Percentiles rank a stretch among this genome's conserved stretches.
phyloP scores from a whole-genome alignment of 352 stramenopile species.

The Hyaloperonospora arabidopsidis region DNA sequence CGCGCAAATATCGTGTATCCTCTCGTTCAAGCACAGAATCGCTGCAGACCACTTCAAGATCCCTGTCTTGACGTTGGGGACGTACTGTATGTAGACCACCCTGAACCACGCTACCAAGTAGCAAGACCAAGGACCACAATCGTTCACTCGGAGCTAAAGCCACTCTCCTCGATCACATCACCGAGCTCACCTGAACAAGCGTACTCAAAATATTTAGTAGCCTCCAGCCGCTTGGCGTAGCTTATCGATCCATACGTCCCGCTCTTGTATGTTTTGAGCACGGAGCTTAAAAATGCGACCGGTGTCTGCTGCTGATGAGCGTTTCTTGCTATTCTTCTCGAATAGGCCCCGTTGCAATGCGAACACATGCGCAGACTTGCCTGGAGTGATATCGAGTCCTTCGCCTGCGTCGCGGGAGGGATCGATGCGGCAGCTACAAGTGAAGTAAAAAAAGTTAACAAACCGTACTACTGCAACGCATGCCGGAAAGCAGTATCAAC shows the following conservation, averaged over 20 bases:
- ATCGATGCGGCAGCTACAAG: slow-evolving; percentile 32
- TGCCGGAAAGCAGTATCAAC: slow-evolving; percentile 2
- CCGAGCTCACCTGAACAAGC: neutral
- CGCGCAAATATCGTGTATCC: too few species aligned
- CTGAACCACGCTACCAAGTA: too few species aligned
- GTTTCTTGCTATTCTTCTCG: slow-evolving; percentile 74
- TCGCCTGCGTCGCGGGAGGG: slow-evolving; percentile 68
- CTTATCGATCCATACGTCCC: slow-evolving; percentile 74
- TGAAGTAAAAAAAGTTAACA: neutral
- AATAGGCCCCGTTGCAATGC: slow-evolving; percentile 62
- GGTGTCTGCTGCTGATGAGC: slow-evolving; percentile 57
- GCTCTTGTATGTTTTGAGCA: slow-evolving; percentile 76
- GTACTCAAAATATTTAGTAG: slow-evolving; percentile 13
- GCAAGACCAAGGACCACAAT: neutral
- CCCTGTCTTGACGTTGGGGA: too few species aligned
- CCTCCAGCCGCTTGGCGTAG: slow-evolving; percentile 49
- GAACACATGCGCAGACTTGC: slow-evolving; percentile 60
- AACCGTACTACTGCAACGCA: neutral
- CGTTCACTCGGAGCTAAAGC: slow-evolving; percentile 4
- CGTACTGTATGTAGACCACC: too few species aligned
- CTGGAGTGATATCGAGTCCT: slow-evolving; percentile 77
- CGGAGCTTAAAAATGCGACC: slow-evolving; percentile 78
- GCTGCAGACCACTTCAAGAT: too few species aligned
- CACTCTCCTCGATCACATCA: too few species aligned
- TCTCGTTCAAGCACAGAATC: too few species aligned